Evolutionary conservation across 371 early-diverging fungal species (phyloP), one percentile per base, ranked within the genome.

Genomic region (Blakeslea trispora): DNA sequence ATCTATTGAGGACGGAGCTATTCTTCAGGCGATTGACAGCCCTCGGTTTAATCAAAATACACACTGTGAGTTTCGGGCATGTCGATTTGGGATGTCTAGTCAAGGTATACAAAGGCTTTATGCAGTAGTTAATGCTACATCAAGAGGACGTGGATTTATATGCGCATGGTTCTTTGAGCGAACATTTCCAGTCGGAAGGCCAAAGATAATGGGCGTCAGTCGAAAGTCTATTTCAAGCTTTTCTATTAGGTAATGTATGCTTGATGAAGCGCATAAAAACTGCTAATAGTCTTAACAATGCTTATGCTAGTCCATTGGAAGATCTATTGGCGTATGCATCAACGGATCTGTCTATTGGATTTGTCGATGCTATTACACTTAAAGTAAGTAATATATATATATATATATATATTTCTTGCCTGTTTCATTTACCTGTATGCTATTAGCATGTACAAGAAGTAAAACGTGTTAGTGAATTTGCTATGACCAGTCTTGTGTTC

Each of bases 321-420:
- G 63, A 66, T 45, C 37, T 85, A 46, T 63, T 89, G 19, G 89
- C 88, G 0, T 83, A 81, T 65, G 84, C 81, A 17, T 78, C 85
- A 1, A 73, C 80, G 1, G 83, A 87, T 50, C 50, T 81, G 45
- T 62, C 74, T 31, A 67, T 88, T 48, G 79, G 74, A 11, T 59
- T 89, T 1, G 72, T 83, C 50, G 83, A 84, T 57, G 75, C 82
- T 32, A 74, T 69, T 43, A 64, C 81, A 31, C 66, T 88, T 31
- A 67, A 72, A 47, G 84, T 87, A 69, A 63, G 45, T n/a, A 40
- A 4, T 17, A 11, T 21, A 37, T 45, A 1, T 46, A 1, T 46
- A 13, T 3, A 44, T 10, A n/a, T n/a, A n/a, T n/a, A n/a, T n/a
- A n/a, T n/a, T n/a, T n/a, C n/a, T 18, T 44, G 44, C 22, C 18